Conservation (phyloP, 805 yeast genomes). For the Yarrowia yakushimensis region DNA sequence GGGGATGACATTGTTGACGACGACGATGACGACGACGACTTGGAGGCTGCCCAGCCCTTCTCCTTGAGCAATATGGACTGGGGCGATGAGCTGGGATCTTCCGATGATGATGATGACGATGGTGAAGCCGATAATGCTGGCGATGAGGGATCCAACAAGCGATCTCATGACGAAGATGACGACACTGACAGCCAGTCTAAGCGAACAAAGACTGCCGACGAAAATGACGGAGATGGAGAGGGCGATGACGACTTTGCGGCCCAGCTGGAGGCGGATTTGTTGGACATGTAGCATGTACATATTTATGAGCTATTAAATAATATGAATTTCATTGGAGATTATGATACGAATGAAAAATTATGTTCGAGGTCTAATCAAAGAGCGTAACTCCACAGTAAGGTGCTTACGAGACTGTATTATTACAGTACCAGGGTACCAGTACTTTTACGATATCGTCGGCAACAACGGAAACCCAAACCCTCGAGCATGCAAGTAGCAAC, state of each 20-base stretch:
- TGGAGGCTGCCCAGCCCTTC: neutral
- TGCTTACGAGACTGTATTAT: too few species aligned
- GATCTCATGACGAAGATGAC: conserved; percentile 19
- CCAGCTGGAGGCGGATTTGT: conserved; percentile 19
- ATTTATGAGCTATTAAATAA: neutral
- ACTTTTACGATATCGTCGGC: too few species aligned
- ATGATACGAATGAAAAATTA: too few species aligned
- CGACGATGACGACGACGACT: conserved; percentile 27
- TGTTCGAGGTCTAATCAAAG: too few species aligned
- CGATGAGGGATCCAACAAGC: conserved; percentile 26
- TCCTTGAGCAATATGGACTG: conserved; percentile 16
- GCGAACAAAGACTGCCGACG: conserved; percentile 25
- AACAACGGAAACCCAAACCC: conserved; percentile 17
- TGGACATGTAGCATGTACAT: conserved; percentile 23
- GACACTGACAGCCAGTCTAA: conserved; percentile 23
- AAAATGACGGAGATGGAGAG: conserved; percentile 15
- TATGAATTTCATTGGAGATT: neutral
- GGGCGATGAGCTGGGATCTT: conserved; percentile 19
- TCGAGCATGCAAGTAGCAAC: conserved; percentile 21
- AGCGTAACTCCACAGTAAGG: too few species aligned
- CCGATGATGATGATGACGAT: conserved; percentile 24
- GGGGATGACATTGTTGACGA: conserved; percentile 27
- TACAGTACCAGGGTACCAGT: too few species aligned
- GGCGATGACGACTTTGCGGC: conserved; percentile 33
- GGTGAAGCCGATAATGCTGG: conserved; percentile 26